Base-by-base conservation (phyloP, 495 filamentous ascomycete genomes). In the Neurospora sp. region DNA sequence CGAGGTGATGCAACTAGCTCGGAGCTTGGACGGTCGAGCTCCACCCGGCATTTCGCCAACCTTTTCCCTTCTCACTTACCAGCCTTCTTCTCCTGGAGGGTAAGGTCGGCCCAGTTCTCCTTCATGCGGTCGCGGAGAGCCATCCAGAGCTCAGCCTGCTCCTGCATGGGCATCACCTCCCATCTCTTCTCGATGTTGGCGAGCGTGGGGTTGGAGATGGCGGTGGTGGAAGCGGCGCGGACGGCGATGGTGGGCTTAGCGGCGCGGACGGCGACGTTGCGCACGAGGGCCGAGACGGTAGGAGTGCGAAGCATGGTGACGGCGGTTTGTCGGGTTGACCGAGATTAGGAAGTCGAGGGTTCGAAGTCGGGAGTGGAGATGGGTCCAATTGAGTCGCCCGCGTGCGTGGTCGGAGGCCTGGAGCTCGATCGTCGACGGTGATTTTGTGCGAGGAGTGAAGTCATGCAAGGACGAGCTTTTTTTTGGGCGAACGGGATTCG, bases 91-190 rank as follows among this genome's bases (percentile, higher is more conserved):
- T 99, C 96, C 83, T 93, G 90, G 75, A 94, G 48, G 39, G 96
- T 99, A 88, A 99, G 86, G 78, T 98, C 93, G 79, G 91, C 87
- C 96, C 96, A 99, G 83, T 93, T 92, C 75, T 87, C 90, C 92
- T 97, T 98, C 96, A 98, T 98, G 78, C 96, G 91, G 86, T 99
- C 96, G 78, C 96, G 87, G 81, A 99, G 87, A 78, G 91, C 86
- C 96, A 99, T 99, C 95, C 95, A 99, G 77, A 99, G 85, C 80
- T 98, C 96, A 74, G 96, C 96, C 89, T 99, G 96, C 89, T 99
- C 96, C 87, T 96, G 93, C 72, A 94, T 93, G 44, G 94, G 94
- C 92, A 99, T 92, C 72, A 81, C 88, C 87, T 99, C 96, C 96
- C 96, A 99, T 84, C 96, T 87, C 92, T 97, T 98, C 90, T 99